These are phyloP conservation scores for Fusarium floridanum DNA, from an alignment of 2,329 filamentous ascomycete species.

Conservation along the genomic window DNA sequence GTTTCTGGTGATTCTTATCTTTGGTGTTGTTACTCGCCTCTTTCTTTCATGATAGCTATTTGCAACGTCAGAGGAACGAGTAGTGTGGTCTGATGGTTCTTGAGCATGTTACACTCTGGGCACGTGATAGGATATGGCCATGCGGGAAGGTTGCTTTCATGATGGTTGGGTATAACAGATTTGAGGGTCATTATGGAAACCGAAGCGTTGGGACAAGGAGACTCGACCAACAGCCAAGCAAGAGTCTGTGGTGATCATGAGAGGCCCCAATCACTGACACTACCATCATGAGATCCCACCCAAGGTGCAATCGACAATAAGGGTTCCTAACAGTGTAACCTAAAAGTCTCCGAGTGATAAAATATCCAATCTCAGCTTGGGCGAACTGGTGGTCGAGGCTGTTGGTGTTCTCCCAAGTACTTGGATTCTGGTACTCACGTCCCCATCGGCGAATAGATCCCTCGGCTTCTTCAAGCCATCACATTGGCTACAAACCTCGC, in stretches of 20 bases:
- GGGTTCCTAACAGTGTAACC: neutral
- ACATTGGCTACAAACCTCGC: neutral
- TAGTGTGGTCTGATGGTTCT: neutral
- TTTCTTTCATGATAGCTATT: neutral
- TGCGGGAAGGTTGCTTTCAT: neutral
- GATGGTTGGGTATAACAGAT: neutral
- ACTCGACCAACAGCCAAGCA: neutral
- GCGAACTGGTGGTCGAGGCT: neutral
- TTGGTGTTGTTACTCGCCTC: neutral
- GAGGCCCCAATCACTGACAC: neutral
- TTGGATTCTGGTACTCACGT: neutral
- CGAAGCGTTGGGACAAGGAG: neutral
- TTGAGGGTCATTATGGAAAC: neutral
- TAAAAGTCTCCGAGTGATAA: neutral
- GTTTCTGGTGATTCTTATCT: neutral
- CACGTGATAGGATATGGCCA: neutral
- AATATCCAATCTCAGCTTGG: neutral
- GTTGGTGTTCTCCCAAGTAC: neutral
- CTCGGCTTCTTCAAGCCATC: neutral
- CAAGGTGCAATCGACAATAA: neutral
- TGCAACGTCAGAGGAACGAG: neutral
- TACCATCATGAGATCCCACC: neutral
- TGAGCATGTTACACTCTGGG: neutral
- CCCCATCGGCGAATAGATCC: neutral
- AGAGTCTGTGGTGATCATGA: neutral